Evolutionary conservation across 2,329 filamentous ascomycete genomes (phyloP), one percentile per base, ranked within the genome.

Genomic region (Fusarium agapanthi): DNA sequence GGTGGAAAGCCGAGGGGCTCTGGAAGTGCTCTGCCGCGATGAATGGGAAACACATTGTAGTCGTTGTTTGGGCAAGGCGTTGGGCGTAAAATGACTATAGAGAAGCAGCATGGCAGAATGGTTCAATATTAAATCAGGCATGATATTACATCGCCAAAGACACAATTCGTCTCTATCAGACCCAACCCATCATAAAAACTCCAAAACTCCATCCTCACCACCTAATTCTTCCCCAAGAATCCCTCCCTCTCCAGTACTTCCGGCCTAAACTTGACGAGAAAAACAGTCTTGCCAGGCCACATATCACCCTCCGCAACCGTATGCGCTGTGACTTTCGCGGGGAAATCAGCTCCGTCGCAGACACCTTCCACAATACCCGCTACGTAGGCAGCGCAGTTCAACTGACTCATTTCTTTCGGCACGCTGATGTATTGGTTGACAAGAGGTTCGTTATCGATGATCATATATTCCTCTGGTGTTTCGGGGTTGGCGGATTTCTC

Each of bases 261-360:
- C n/a, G 91, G 87, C 73, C 93, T 91, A 80, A 99, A 99, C 83
- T 95, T 95, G 79, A 99, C 91, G 81, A 99, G 82, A 80, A 98
- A 99, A 37, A 99, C 95, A 47, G 96, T 99, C 86, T 96, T 94
- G 38, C 93, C 94, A 0, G 96, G 96, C 95, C 95, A 98, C 90
- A 98, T 92, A 78, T 95, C 94, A 72, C 91, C 88, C 80, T 88
- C 88, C 20, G 83, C 84, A 77, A 92, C 91, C 70, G 90, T 94
- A 81, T 99, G 96, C 75, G 96, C 95, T 66, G 93, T 96, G 26
- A 98, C 96, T 71, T 92, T 91, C 0, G 94, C 95, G 51, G 92
- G 91, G 80, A 98, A 98, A 12, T 93, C 95, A 45, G 93, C 94
- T 14, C 95, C 95, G 83, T 98, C 96, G 82, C 96, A 97, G 16